A percentile compares a stretch with the other conserved stretches of the same genome.
phyloP scores from a whole-genome alignment of 2,329 filamentous ascomycete genomes.

The Aspergillus pseudotamarii region DNA sequence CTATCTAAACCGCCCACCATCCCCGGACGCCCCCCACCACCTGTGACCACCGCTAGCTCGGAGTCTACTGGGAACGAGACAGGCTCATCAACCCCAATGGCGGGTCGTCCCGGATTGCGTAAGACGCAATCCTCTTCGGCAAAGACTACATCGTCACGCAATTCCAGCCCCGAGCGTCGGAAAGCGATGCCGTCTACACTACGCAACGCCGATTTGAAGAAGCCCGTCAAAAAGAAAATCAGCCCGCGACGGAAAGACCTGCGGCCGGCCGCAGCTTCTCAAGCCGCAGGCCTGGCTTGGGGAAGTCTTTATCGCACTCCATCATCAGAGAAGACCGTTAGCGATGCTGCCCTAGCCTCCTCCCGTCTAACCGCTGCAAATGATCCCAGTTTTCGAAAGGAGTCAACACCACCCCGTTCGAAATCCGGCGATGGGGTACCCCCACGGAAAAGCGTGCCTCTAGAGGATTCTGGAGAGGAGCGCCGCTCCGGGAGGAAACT shows the following conservation, averaged over 20 bases:
- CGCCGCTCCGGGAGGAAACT: conserved; percentile 13
- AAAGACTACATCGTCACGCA: conserved; percentile 53
- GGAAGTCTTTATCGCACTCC: conserved; percentile 37
- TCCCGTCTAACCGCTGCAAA: conserved; percentile 32
- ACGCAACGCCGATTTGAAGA: conserved; percentile 51
- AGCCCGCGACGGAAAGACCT: conserved; percentile 42
- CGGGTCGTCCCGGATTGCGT: conserved; percentile 25
- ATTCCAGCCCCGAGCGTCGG: conserved; percentile 63
- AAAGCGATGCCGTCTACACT: conserved; percentile 62
- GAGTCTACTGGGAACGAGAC: conserved; percentile 21
- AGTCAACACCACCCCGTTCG: conserved; percentile 22
- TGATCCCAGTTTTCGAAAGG: conserved; percentile 30
- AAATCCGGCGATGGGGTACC: conserved; percentile 27
- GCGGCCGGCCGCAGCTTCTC: conserved; percentile 62
- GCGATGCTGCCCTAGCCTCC: conserved; percentile 31
- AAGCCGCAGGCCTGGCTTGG: conserved; percentile 67
- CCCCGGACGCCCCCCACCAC: conserved; percentile 45
- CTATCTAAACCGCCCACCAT: conserved; percentile 72
- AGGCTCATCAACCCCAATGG: conserved; percentile 6
- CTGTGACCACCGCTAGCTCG: conserved; percentile 23
- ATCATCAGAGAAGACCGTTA: conserved; percentile 30
- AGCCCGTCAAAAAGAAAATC: conserved; percentile 49
- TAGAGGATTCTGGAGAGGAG: conserved; percentile 13
- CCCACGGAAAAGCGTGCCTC: conserved; percentile 11
- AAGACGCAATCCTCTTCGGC: conserved; percentile 32